These are phyloP conservation scores for Hemileccinum impolitum DNA, from an alignment of 768 basidiomycete genomes.

Conservation along the genomic window DNA sequence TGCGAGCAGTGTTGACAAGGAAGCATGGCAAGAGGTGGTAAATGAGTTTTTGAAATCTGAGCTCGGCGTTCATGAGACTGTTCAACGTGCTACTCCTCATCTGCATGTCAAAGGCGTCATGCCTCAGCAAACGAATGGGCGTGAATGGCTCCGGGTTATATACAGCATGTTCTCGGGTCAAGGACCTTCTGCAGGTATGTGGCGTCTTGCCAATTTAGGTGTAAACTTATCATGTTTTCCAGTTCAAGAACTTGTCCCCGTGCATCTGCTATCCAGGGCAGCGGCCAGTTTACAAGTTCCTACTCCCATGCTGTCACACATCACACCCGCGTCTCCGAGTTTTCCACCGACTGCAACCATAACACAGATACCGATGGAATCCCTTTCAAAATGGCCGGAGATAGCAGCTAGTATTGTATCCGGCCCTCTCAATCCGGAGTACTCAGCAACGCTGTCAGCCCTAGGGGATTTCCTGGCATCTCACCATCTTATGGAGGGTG, in stretches of 20 bases:
- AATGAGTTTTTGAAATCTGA: constrained; percentile 81
- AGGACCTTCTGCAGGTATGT: constrained; percentile 67
- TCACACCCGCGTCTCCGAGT: constrained; percentile 64
- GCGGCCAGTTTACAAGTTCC: constrained; percentile 30
- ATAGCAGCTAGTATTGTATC: constrained; percentile 80
- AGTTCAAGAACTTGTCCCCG: constrained; percentile 77
- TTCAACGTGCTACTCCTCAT: constrained; percentile 11
- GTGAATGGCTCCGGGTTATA: constrained; percentile 74
- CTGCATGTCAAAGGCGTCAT: constrained; percentile 19
- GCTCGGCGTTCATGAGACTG: constrained; percentile 45
- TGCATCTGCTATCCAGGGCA: constrained; percentile 45
- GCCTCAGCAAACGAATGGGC: constrained; percentile 40
- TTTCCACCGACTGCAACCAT: constrained; percentile 45
- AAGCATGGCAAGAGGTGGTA: constrained; percentile 89
- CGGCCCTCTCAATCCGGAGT: constrained; percentile 63
- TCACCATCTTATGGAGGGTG: constrained; percentile 76
- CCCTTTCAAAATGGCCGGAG: constrained; percentile 79
- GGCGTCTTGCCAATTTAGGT: background rate
- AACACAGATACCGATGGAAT: constrained; percentile 54
- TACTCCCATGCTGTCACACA: constrained; percentile 28
- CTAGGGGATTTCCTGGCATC: constrained; percentile 80
- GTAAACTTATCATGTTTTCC: constrained; percentile 5
- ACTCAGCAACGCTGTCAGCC: constrained; percentile 71
- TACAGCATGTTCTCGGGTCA: constrained; percentile 86
- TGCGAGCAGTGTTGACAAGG: constrained; percentile 88